phyloP scores from a whole-genome alignment of 441 rosid genomes.

The Francoa sonchifolia region DNA sequence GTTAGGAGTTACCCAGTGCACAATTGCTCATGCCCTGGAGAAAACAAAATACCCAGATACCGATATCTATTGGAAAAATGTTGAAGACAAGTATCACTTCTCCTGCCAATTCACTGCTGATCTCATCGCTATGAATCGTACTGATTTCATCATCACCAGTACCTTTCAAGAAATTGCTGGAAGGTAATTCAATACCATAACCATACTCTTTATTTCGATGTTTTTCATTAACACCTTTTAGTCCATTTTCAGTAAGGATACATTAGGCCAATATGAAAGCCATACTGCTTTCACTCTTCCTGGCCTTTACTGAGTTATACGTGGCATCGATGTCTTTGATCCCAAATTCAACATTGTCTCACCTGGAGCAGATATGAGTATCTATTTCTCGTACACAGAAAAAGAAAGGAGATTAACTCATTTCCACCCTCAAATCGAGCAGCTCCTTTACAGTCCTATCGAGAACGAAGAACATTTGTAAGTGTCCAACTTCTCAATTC shows the following conservation, averaged over 20 bases:
- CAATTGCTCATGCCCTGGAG: conserved; percentile 93
- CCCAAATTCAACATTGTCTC: conserved; percentile 96
- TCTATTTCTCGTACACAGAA: conserved; percentile 74
- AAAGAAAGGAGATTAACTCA: conserved; percentile 49
- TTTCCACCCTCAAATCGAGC: conserved; percentile 72
- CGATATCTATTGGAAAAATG: conserved; percentile 85
- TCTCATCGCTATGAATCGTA: conserved; percentile 87
- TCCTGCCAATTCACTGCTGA: conserved; percentile 94
- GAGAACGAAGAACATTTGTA: conserved; percentile 81
- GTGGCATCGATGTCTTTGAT: conserved; percentile 83
- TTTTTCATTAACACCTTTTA: too few relatives aligned
- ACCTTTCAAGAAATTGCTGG: conserved; percentile 97
- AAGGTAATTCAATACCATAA: conserved; percentile 33
- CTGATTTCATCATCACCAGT: conserved; percentile 95
- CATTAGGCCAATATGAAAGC: conserved; percentile 91
- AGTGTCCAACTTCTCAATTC: conserved; percentile 18
- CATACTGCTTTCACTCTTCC: conserved; percentile 94
- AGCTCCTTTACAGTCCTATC: conserved; percentile 70
- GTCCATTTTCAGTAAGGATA: conserved; percentile 82
- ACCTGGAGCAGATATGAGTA: conserved; percentile 84
- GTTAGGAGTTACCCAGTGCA: conserved; percentile 90
- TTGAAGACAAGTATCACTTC: conserved; percentile 90
- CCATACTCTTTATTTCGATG: background rate
- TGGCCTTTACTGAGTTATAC: conserved; percentile 86
- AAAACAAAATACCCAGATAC: conserved; percentile 91